Evolutionary conservation across 768 basidiomycete genomes (phyloP), one percentile per base, ranked within the genome.

Genomic region (Rhodocollybia butyracea): DNA sequence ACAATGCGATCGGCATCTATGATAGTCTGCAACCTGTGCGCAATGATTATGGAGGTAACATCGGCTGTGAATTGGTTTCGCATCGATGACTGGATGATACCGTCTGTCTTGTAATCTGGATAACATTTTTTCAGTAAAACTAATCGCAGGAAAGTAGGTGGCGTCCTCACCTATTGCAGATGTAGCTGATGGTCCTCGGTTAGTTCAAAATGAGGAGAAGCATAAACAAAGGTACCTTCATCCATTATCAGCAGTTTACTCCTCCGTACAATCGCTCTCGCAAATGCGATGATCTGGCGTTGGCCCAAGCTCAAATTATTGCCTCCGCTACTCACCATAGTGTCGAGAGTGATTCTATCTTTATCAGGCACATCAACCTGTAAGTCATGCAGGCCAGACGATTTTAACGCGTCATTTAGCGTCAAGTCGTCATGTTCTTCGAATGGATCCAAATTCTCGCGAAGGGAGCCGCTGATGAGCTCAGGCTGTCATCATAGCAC

Each of bases 261-360:
- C 21, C 74, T 71, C 17, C 80, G 68, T 31, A 84, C 66, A 26
- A 85, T 68, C 0, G 84, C 83, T 19, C 83, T 74, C 1, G 84
- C 82, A 75, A 85, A 76, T 2, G 82, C 80, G 43, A 85, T 78
- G 40, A 85, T 67, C 60, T 89, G 88, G 8, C 86, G 66, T 63
- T 89, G 86, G 21, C 88, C 87, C 46, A 85, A 81, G 0, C 82
- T 85, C 65, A 89, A 85, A 68, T 89, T 89, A 30, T 76, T 70
- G 0, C 86, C 86, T 0, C 85, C 85, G 0, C 81, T 70, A 3
- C 82, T 80, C 13, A 88, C 80, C 43, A 80, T 76, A 0, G 78
- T 83, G 30, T 83, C 76, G 8, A 88, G 73, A 5, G 76, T 70
- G 30, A 88, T 71, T 2, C 64, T 65, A 5, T 67, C 70, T 59